Base-by-base conservation (phyloP, 1,139 yeast species). In the Pneumocystis sp. region DNA sequence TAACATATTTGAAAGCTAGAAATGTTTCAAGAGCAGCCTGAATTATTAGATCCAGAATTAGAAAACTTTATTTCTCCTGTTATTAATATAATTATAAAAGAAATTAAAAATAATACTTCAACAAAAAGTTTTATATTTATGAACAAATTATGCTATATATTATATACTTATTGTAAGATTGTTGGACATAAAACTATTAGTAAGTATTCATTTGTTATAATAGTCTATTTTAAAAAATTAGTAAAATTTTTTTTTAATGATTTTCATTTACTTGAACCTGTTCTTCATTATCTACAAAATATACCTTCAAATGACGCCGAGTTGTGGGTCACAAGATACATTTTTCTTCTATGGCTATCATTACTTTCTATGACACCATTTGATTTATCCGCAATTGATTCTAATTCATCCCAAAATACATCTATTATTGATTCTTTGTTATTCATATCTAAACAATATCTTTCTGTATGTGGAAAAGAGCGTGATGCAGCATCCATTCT, bases 341-440 rank as follows among this genome's bases (percentile, higher is more conserved):
- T 85, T 3, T 73, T 85, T 61, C 74, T 89, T n/a, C 76, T 87
- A 7, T 90, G 96, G 96, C 76, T 89, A 19, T 81, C 87, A 0
- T 83, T 85, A 39, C 75, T 89, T 25, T 81, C 84, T 0, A 75
- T 87, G 45, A 84, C 85, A 0, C 97, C 97, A 0, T 90, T 90
- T 72, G 79, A 81, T 2, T 76, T 90, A 61, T 75, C 73, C 0
- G 72, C 76, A 0, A 76, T 86, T 61, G 68, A 70, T 29, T 39
- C 25, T 21, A 63, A 12, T 39, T 35, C 29, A 7, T 17, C 59
- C 34, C 61, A 37, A 6, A 61, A 63, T 17, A n/a, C 35, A 8
- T 72, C 74, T 4, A 69, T 83, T 15, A 76, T 79, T 1, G 65
- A 69, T 0, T 65, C 74, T 7, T 70, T 87, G 0, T 79, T 76